phyloP scores from a whole-genome alignment of 228 moss, liverwort and hornwort species.

The Sphagnum magellanicum region DNA sequence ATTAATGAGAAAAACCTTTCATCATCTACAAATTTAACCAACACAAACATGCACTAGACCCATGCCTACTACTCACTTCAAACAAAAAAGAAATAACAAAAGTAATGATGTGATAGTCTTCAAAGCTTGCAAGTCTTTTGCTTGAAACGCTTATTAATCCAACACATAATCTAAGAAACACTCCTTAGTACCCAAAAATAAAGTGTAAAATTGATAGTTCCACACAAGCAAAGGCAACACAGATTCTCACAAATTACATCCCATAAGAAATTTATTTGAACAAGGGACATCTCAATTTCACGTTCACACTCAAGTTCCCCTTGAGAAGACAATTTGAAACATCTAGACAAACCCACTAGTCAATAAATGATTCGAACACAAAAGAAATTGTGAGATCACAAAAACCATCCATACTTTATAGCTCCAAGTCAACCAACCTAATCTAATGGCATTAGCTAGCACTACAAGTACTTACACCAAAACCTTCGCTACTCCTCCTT shows the following conservation, averaged over 20 bases:
- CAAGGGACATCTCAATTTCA: too few relatives aligned
- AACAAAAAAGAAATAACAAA: constrained; percentile 54
- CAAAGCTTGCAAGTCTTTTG: constrained; percentile 70
- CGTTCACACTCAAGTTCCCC: too few relatives aligned
- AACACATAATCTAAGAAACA: too few relatives aligned
- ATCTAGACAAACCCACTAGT: constrained; percentile 31
- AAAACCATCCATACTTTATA: constrained; percentile 47
- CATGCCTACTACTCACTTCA: constrained; percentile 29
- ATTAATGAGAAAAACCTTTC: too few relatives aligned
- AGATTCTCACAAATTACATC: too few relatives aligned
- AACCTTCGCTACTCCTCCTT: constrained; percentile 62
- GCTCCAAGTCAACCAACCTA: constrained; percentile 56
- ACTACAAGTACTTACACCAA: constrained; percentile 47
- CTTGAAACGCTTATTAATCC: background rate
- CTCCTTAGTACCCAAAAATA: too few relatives aligned
- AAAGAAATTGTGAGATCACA: constrained; percentile 72
- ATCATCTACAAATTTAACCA: too few relatives aligned
- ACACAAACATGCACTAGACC: too few relatives aligned
- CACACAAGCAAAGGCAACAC: too few relatives aligned
- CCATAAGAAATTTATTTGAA: too few relatives aligned
- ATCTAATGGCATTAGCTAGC: constrained; percentile 16
- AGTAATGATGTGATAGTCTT: constrained; percentile 63
- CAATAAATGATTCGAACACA: constrained; percentile 31
- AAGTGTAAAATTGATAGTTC: too few relatives aligned
- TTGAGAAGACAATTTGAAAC: background rate